Base-by-base conservation (phyloP, 2,329 filamentous ascomycete species). In the Ceratocystis cubensis region DNA sequence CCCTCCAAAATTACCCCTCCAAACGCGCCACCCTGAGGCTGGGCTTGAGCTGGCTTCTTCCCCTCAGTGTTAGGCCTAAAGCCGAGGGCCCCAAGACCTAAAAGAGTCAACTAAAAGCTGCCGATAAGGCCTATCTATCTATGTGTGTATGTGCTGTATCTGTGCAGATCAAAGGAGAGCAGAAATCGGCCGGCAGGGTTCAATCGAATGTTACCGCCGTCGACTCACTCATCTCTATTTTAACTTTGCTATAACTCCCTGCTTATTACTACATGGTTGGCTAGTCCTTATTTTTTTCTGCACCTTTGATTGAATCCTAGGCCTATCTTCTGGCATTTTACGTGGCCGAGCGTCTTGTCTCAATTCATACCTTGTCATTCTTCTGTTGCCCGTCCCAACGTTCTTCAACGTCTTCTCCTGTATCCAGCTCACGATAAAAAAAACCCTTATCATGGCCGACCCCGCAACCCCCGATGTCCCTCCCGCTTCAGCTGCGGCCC, bases 401-500 rank as follows among this genome's bases (percentile, higher is more conserved):
- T 62, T 41, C 45, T 25, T 46, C 30, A 22, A 64, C 53, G 10
- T 20, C 25, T 30, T 15, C 20, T 33, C 25, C 25, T 15, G 53
- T 59, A 7, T 17, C 66, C 41, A 41, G 46, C 48, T 50, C 44
- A 44, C 53, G 62, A 67, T 61, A 57, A 7, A 5, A 30, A 33
- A 33, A 37, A 10, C 37, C 37, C 37, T 41, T 61, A 46, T 46
- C 41, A 71, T 71, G 69, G 70, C 69, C 66, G 70, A 71, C 67
- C 65, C 70, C 48, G 65, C 63, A 20, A 48, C 46, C 66, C 37
- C 66, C 44, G 45, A 48, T 33, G 50, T 28, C 17, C 10, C 50
- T 28, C 59, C 66, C 71, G 74, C 72, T 70, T 70, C 70, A 67
- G 72, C 71, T 70, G 73, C 75, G 68, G 74, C 71, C 68, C 59